Conservation (phyloP, 108 stramenopile species). For the Mediolabrus comicus region DNA sequence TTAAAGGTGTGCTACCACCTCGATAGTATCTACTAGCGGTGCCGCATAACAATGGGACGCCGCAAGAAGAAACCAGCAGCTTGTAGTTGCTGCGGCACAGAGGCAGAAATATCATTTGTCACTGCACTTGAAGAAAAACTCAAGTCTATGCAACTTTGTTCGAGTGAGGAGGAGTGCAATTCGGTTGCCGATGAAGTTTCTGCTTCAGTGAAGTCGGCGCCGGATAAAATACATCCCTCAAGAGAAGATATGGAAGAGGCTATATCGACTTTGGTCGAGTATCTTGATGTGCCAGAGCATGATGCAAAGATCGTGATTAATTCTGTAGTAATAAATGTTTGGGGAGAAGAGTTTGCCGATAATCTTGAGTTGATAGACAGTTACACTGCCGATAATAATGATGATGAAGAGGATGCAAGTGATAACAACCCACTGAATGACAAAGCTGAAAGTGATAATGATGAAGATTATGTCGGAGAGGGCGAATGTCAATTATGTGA, state of each 20-base stretch:
- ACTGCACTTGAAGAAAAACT: not conserved
- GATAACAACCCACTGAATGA: not conserved
- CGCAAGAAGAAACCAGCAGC: too few relatives aligned
- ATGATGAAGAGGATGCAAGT: not conserved
- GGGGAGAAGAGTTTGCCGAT: conserved; percentile 9
- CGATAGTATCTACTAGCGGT: too few relatives aligned
- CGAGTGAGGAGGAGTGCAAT: conserved; percentile 10
- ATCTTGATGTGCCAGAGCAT: conserved; percentile 8
- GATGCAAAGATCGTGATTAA: conserved; percentile 4
- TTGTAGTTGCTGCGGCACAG: not conserved
- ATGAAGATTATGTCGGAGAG: conserved; percentile 42
- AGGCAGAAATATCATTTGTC: too few relatives aligned
- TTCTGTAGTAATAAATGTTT: conserved; percentile 1
- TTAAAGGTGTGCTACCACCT: too few relatives aligned
- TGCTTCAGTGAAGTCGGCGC: not conserved
- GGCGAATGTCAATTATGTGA: conserved; percentile 83
- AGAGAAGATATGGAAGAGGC: conserved; percentile 9
- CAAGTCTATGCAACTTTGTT: conserved; percentile 3
- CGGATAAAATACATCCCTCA: not conserved
- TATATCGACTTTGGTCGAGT: conserved; percentile 5
- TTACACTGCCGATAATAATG: not conserved
- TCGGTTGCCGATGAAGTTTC: conserved; percentile 15
- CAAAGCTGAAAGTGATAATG: conserved; percentile 24
- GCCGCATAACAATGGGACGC: too few relatives aligned
- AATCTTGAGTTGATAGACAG: not conserved